Percentiles rank a stretch among this genome's conserved stretches.
phyloP scores from a whole-genome alignment of 2,329 filamentous ascomycete species.

The Aspergillus pseudotamarii region DNA sequence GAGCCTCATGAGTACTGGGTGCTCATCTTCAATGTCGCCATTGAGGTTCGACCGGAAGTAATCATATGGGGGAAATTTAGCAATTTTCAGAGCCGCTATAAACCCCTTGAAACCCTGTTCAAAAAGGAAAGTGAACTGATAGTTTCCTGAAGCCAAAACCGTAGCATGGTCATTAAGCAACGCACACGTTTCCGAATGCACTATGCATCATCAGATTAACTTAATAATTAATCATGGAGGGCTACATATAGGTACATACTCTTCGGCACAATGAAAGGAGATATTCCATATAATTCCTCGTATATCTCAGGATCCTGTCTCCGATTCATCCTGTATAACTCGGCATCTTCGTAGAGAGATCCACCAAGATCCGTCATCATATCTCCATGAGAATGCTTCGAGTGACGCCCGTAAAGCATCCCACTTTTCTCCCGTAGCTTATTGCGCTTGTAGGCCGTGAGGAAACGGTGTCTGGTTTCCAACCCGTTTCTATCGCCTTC shows the following conservation, averaged over 20 bases:
- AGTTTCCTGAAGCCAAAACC: not conserved
- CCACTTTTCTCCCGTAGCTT: not conserved
- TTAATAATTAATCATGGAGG: not conserved
- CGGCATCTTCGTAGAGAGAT: not conserved
- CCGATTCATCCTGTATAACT: not conserved
- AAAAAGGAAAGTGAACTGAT: not conserved
- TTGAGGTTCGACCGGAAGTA: not conserved
- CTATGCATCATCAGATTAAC: not conserved
- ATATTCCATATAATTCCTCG: not conserved
- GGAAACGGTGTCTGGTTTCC: not conserved
- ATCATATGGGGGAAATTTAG: not conserved
- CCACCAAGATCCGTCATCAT: not conserved
- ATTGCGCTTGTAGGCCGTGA: not conserved
- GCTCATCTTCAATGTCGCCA: not conserved
- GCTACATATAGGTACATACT: not conserved
- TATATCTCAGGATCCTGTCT: not conserved
- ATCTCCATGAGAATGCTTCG: not conserved
- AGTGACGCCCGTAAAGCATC: not conserved
- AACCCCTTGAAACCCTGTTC: not conserved
- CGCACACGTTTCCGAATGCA: not conserved
- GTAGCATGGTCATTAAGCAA: not conserved
- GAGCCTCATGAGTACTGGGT: not conserved
- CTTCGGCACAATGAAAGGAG: not conserved
- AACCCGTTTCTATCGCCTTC: not conserved
- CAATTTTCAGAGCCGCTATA: not conserved